Base-by-base conservation (phyloP, 495 filamentous ascomycete species). In the Melanomma pulvis-pyrius region DNA sequence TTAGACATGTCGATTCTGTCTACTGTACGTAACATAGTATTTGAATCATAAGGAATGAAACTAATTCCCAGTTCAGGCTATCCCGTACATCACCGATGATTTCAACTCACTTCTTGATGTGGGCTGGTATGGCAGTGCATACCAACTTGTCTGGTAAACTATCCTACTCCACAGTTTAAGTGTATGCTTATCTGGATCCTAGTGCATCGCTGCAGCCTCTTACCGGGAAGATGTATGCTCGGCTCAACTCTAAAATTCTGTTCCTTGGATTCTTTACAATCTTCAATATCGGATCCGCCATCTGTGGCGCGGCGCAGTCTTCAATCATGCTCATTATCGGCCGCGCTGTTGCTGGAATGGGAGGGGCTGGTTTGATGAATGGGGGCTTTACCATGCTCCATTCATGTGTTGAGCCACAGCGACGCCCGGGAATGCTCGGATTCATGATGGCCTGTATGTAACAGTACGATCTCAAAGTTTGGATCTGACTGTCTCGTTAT, bases 401-500 rank as follows among this genome's bases (percentile, higher is more conserved):
- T 44, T 44, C 39, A 3, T 44, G 39, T n/a, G 39, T 44, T 17
- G 9, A 6, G 17, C 39, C 39, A 15, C 9, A 44, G 39, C 39
- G 13, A 3, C 39, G 39, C n/a, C 39, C 39, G 39, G 39, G 39
- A 11, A 44, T 44, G 39, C 39, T 44, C n/a, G 39, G 39, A 44
- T 44, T 44, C 17, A 44, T 44, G 39, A 44, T 44, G 39, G 39
- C 39, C 13, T 44, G 39, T 44, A 44, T 11, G 39, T 44, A 6
- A n/a, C 17, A 44, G 39, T 44, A 11, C 17, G 9, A 12, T 15
- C 39, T 17, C 8, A 11, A 6, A 17, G 8, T 15, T 44, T 15
- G 2, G n/a, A 15, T 44, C 13, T 44, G 13, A 44, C 39, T 44
- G 17, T 11, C 48, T 75, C 15, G n/a, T 47, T 41, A 9, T 54